Conservation (phyloP, 2,329 filamentous ascomycete species). For the Colletotrichum echinochloae region DNA sequence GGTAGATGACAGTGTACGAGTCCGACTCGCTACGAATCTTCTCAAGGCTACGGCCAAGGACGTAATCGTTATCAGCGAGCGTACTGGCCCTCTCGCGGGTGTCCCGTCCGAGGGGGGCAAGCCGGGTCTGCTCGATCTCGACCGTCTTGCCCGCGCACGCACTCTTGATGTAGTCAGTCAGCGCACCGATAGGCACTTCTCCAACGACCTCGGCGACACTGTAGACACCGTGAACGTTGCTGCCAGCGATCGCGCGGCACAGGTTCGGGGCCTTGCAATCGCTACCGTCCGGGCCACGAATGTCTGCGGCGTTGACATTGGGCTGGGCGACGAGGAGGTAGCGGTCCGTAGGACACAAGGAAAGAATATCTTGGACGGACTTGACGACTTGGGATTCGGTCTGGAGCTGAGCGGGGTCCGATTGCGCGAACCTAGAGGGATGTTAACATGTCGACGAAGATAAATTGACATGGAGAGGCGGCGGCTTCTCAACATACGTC, state of each 20-base stretch:
- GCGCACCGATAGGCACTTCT: constrained; percentile 54
- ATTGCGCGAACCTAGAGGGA: constrained; percentile 49
- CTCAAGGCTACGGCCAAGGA: constrained; percentile 63
- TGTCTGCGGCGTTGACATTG: constrained; percentile 77
- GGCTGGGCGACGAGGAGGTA: constrained; percentile 86
- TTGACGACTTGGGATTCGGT: constrained; percentile 58
- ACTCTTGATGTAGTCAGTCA: constrained; percentile 59
- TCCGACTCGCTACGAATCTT: constrained; percentile 49
- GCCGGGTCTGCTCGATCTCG: constrained; percentile 54
- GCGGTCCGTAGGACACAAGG: constrained; percentile 76
- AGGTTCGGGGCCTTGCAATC: constrained; percentile 67
- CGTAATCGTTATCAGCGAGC: constrained; percentile 62
- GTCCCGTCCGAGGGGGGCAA: constrained; percentile 54
- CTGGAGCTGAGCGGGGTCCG: constrained; percentile 59
- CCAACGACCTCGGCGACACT: constrained; percentile 71
- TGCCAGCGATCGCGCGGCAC: constrained; percentile 53
- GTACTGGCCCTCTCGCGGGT: constrained; percentile 55
- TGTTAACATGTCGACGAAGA: constrained; percentile 27
- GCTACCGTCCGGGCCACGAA: constrained; percentile 58
- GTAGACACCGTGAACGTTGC: constrained; percentile 54
- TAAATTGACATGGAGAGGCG: background rate
- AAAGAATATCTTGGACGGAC: constrained; percentile 65
- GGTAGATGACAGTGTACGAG: constrained; percentile 81
- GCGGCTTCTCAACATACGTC: constrained; percentile 67
- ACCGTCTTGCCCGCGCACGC: constrained; percentile 58